These are phyloP conservation scores for Ganoderma resinaceum DNA, from an alignment of 1,284 basidiomycete genomes.

Conservation along the genomic window DNA sequence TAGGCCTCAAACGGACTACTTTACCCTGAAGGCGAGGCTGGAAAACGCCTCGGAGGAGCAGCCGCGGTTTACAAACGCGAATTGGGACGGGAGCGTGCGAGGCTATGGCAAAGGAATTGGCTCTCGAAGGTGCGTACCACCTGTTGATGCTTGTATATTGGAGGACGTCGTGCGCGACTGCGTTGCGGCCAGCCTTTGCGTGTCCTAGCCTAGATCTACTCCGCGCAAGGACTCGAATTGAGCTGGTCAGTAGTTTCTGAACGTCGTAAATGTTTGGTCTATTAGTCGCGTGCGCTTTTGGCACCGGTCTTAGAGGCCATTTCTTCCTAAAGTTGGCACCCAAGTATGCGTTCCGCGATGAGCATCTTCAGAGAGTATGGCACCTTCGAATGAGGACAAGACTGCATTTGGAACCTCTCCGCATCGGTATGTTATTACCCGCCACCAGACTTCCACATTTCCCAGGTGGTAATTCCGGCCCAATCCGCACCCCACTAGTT, in stretches of 20 bases:
- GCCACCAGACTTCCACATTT: not conserved
- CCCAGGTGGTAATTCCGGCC: not conserved
- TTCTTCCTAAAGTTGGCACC: not conserved
- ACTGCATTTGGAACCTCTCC: not conserved
- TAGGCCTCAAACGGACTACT: constrained; percentile 55
- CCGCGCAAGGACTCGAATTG: not conserved
- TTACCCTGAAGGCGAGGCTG: constrained; percentile 64
- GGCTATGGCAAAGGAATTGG: constrained; percentile 51
- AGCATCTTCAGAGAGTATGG: not conserved
- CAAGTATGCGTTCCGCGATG: not conserved
- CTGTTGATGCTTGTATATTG: not conserved
- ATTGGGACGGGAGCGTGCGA: constrained; percentile 71
- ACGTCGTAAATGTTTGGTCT: not conserved
- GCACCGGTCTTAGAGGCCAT: not conserved
- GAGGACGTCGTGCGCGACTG: not conserved
- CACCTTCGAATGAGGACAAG: not conserved
- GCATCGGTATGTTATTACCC: not conserved
- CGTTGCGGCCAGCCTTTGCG: not conserved
- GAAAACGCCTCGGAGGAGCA: constrained; percentile 49
- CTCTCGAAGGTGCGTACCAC: constrained; percentile 26
- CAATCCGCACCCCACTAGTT: not conserved
- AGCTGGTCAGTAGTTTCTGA: not conserved
- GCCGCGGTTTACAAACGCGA: constrained; percentile 39
- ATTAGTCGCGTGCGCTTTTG: not conserved
- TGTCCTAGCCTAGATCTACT: not conserved